Evolutionary conservation across 1,284 basidiomycete genomes (phyloP).

Genomic region (Golubevia pallescens): DNA sequence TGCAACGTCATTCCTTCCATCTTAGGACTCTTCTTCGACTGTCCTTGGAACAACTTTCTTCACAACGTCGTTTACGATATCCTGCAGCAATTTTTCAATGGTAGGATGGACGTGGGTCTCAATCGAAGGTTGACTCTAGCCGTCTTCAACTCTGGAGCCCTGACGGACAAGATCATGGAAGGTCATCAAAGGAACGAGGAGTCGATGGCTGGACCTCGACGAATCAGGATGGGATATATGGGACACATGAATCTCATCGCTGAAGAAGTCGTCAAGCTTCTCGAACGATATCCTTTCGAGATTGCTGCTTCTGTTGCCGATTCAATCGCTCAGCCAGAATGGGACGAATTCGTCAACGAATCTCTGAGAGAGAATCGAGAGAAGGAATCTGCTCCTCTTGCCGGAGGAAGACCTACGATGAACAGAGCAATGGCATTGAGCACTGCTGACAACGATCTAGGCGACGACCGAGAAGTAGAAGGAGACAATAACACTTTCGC

Average conservation of each 20-base stretch:
- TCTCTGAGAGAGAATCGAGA: conserved; percentile 52
- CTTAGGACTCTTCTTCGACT: conserved; percentile 81
- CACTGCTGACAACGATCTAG: conserved; percentile 20
- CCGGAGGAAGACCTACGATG: conserved; percentile 46
- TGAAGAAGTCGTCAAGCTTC: conserved; percentile 82
- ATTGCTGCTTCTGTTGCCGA: conserved; percentile 26
- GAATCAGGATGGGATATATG: conserved; percentile 78
- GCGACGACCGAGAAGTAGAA: conserved; percentile 11
- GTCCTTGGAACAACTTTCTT: conserved; percentile 96
- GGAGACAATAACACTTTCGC: conserved; percentile 44
- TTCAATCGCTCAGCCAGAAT: conserved; percentile 44
- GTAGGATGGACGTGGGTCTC: conserved; percentile 67
- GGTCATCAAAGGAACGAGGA: conserved; percentile 48
- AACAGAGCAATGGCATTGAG: conserved; percentile 17
- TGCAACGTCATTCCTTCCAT: conserved; percentile 52
- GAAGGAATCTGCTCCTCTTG: conserved; percentile 54
- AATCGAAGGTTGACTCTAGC: conserved; percentile 53
- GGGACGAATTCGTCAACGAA: conserved; percentile 52
- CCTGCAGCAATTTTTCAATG: conserved; percentile 83
- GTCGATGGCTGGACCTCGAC: conserved; percentile 36
- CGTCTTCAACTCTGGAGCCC: conserved; percentile 48
- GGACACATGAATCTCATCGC: conserved; percentile 93
- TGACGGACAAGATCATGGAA: conserved; percentile 50
- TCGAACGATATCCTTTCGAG: conserved; percentile 78
- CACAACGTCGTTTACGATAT: conserved; percentile 97